phyloP scores from a whole-genome alignment of 331 rosid species.

The Rhamnella rubrinervis region DNA sequence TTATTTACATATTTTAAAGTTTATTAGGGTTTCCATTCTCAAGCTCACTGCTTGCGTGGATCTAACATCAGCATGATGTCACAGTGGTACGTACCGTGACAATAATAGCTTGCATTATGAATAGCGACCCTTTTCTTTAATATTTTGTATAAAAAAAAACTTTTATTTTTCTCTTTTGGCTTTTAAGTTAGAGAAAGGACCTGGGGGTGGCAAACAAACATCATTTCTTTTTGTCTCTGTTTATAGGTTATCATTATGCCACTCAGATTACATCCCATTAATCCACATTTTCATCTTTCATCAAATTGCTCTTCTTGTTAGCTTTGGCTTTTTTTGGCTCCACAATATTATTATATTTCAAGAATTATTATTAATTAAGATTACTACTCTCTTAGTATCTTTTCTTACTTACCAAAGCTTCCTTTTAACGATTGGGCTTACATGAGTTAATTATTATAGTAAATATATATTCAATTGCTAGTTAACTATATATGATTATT shows the following conservation, averaged over 20 bases:
- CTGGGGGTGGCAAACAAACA: slow-evolving; percentile 69
- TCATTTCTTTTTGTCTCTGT: slow-evolving; percentile 88
- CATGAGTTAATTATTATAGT: too few relatives aligned
- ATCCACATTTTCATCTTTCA: slow-evolving; percentile 23
- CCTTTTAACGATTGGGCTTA: too few relatives aligned
- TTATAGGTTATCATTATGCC: slow-evolving; percentile 56
- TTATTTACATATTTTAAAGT: too few relatives aligned
- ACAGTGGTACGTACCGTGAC: slow-evolving; percentile 28
- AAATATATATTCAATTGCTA: too few relatives aligned
- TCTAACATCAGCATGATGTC: slow-evolving; percentile 55
- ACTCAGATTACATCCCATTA: slow-evolving; percentile 43
- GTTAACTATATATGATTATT: too few relatives aligned
- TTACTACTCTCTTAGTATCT: too few relatives aligned
- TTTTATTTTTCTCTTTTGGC: slow-evolving; percentile 12
- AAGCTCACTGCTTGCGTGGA: slow-evolving; percentile 43
- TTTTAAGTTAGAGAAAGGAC: slow-evolving; percentile 31
- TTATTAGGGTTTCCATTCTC: neutral
- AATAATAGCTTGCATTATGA: slow-evolving; percentile 28
- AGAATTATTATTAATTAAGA: neutral
- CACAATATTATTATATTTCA: neutral
- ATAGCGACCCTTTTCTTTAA: slow-evolving; percentile 15
- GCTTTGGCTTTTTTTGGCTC: neutral
- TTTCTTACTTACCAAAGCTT: too few relatives aligned
- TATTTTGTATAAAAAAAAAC: slow-evolving; percentile 3
- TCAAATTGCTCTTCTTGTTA: neutral